Base-by-base conservation (phyloP, 2,329 filamentous ascomycete species). In the Amylocarpus encephaloides region DNA sequence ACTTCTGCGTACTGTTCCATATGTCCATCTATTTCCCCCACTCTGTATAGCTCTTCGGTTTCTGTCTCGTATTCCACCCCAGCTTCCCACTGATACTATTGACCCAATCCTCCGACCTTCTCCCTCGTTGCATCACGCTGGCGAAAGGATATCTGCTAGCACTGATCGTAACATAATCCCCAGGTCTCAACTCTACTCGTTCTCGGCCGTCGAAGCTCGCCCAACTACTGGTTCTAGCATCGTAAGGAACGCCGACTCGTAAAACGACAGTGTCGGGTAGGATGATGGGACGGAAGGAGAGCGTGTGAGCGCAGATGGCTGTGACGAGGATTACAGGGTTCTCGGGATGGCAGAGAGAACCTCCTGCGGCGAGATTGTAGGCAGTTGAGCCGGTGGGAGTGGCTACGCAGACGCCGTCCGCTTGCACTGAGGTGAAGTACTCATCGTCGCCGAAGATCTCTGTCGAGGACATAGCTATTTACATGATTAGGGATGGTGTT, bases 181-280 rank as follows among this genome's bases (percentile, higher is more conserved):
- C 88, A 0, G 86, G 85, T 43, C 71, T 67, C 34, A 93, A 74
- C 70, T 93, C 87, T n/a, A 88, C 71, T 70, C 90, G 82, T 73
- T 96, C 89, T 54, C 90, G 80, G 1, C 93, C 93, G 68, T 98
- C 93, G 66, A 98, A 98, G 68, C 89, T 95, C n/a, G 91, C 93
- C 92, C 93, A 98, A 36, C 86, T 91, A 59, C 82, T 86, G 4
- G 89, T 90, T 44, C 93, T 77, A 7, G 91, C 88, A 67, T 94
- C 85, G 67, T 95, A 97, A 0, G 93, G 93, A n/a, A 97, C 91
- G 10, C 92, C 93, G 15, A 95, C 78, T 34, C 93, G 82, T 52
- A 98, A 74, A 1, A 97, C 92, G 55, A 97, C 95, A 0, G 92
- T 96, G 69, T 98, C 93, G 0, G 93, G 93, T 2, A 97, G 76